A percentile compares a stretch with the other conserved stretches of the same genome.
Evolutionary conservation across 305 asterid species (phyloP).

Genomic region (Solanum hybrid): DNA sequence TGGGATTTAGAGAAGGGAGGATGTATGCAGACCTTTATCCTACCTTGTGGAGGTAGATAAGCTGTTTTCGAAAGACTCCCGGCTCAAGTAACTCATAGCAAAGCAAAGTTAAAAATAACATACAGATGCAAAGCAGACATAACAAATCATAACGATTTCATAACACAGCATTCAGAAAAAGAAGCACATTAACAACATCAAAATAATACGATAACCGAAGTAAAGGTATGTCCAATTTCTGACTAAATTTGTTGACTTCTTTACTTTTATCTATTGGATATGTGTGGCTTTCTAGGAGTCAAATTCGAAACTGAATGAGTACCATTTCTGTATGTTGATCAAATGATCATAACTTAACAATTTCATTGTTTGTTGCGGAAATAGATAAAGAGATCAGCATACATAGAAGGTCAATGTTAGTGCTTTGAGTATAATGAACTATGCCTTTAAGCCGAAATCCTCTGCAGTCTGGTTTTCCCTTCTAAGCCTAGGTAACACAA

Average conservation of each 20-base stretch:
- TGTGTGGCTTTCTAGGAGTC: no score
- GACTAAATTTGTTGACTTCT: not conserved
- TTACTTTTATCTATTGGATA: not conserved
- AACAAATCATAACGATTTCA: not conserved
- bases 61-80: not conserved
- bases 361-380: not conserved
- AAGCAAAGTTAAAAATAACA: not conserved
- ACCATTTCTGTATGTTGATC: not conserved
- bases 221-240: not conserved
- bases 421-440: not conserved
- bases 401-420: not conserved
- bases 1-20: not conserved
- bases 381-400: not conserved
- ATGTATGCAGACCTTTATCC: not conserved
- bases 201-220: no score
- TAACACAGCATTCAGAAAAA: not conserved
- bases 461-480: not conserved
- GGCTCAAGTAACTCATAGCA: not conserved
- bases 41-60: not conserved
- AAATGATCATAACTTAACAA: not conserved
- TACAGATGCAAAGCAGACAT: not conserved
- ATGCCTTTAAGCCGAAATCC: not conserved
- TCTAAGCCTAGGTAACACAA: not conserved
- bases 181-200: not conserved
- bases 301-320: no score